A percentile compares a stretch with the other conserved stretches of the same genome.
Conservation (phyloP, 495 filamentous ascomycete genomes). For the Aspergillus funiculosus region DNA sequence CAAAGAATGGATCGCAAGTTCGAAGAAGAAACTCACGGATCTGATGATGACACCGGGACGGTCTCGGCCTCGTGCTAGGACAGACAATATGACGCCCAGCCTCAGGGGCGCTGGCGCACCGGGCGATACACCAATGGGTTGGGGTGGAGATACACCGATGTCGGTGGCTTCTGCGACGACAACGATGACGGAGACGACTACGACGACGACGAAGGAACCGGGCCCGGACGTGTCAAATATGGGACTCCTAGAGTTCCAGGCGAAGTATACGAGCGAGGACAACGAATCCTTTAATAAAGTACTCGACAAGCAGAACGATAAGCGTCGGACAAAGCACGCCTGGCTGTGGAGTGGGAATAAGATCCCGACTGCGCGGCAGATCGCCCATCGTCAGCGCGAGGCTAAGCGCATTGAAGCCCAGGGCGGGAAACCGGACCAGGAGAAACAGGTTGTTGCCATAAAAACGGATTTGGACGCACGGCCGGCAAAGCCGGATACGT, state of each 20-base stretch:
- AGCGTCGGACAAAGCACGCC: slow-evolving; percentile 70
- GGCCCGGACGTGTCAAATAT: slow-evolving; percentile 69
- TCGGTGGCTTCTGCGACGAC: slow-evolving; percentile 47
- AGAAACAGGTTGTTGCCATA: slow-evolving; percentile 43
- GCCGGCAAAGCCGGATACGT: slow-evolving; percentile 71
- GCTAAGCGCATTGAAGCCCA: slow-evolving; percentile 51
- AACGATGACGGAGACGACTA: slow-evolving; percentile 16
- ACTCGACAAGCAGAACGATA: slow-evolving; percentile 84
- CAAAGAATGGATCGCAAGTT: slow-evolving; percentile 76
- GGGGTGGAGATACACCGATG: slow-evolving; percentile 62
- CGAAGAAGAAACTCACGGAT: slow-evolving; percentile 63
- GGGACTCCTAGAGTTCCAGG: slow-evolving; percentile 77
- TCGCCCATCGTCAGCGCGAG: slow-evolving; percentile 70
- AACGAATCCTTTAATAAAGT: slow-evolving; percentile 93
- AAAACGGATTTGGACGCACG: slow-evolving; percentile 58
- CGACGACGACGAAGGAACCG: slow-evolving; percentile 34
- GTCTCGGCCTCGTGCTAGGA: slow-evolving; percentile 27
- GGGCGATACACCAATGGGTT: slow-evolving; percentile 42
- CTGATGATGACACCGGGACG: slow-evolving; percentile 71
- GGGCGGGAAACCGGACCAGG: slow-evolving; percentile 23
- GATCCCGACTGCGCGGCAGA: slow-evolving; percentile 76
- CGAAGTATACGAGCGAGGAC: slow-evolving; percentile 92
- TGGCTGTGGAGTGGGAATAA: slow-evolving; percentile 90
- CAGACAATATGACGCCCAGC: slow-evolving; percentile 26
- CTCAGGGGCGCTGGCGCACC: slow-evolving; percentile 41